Evolutionary conservation across 164 flowering plant genomes (phyloP).

Genomic region (Amborella trichopoda): DNA sequence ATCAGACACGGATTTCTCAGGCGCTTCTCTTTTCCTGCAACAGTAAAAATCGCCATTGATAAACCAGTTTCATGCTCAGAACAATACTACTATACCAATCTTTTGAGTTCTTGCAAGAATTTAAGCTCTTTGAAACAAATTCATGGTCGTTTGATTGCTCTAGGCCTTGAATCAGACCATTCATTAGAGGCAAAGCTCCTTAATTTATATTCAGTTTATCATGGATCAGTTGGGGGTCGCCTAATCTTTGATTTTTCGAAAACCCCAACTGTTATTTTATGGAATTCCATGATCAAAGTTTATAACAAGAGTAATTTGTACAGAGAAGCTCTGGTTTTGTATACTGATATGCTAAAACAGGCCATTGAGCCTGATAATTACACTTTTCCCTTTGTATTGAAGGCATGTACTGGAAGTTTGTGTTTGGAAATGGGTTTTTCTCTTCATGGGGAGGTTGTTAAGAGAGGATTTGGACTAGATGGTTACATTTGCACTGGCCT

Average conservation of each 20-base stretch:
- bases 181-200: no score
- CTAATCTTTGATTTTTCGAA: slow-evolving; percentile 6
- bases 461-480: slow-evolving; percentile 2
- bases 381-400: slow-evolving; percentile 8
- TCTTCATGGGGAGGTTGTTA: not conserved
- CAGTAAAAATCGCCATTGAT: no score
- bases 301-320: slow-evolving; percentile 2
- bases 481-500: slow-evolving; percentile 1
- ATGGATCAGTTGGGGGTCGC: no score
- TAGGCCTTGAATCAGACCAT: no score
- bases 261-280: slow-evolving; percentile 5
- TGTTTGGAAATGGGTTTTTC: not conserved
- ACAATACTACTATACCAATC: no score
- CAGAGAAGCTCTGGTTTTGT: slow-evolving; percentile 3
- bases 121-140: no score
- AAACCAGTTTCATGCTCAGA: no score
- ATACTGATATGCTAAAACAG: not conserved
- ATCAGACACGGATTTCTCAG: no score
- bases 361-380: slow-evolving; percentile 4
- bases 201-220: no score
- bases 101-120: no score
- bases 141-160: no score
- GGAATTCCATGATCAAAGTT: slow-evolving; percentile 7
- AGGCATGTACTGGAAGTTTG: not conserved
- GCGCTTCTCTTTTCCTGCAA: no score